Evolutionary conservation across 345 rosid species (phyloP).

Genomic region (Dovyalis caffra): DNA sequence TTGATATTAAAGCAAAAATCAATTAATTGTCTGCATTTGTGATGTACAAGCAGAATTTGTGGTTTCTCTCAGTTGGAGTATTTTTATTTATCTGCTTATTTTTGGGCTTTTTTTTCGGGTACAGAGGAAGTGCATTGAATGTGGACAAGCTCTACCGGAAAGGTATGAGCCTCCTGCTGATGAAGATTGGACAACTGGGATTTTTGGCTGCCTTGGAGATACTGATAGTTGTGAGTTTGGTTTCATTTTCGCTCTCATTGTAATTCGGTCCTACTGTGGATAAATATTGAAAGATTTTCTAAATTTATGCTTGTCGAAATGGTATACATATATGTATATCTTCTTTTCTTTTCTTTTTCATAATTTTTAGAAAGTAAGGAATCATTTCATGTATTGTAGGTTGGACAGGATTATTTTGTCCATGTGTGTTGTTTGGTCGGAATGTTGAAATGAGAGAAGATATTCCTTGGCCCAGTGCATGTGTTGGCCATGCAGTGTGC

Average conservation of each 20-base stretch:
- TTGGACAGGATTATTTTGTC: constrained; percentile 72
- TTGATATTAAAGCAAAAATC: no score
- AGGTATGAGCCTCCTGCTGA: constrained; percentile 85
- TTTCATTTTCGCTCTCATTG: not conserved
- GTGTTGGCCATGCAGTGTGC: constrained; percentile 78
- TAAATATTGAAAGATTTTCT: no score
- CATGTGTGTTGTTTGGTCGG: constrained; percentile 74
- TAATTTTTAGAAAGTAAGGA: not conserved
- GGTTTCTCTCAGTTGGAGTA: no score
- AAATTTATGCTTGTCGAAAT: no score
- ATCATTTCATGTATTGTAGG: constrained; percentile 38
- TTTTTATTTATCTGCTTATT: no score
- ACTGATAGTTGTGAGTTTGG: constrained; percentile 56
- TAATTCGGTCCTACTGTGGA: no score
- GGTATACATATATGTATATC: no score
- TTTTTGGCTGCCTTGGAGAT: constrained; percentile 69
- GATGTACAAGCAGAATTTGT: no score
- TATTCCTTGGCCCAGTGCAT: constrained; percentile 71
- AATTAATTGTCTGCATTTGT: no score
- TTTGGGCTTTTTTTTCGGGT: no score
- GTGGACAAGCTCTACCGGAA: constrained; percentile 80
- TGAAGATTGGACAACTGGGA: constrained; percentile 90
- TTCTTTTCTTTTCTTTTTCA: not conserved
- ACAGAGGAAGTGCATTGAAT: constrained; percentile 56
- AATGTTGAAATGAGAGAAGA: constrained; percentile 74